Conservation (phyloP, 2,329 filamentous ascomycete species). For the Kalmusia sp. region DNA sequence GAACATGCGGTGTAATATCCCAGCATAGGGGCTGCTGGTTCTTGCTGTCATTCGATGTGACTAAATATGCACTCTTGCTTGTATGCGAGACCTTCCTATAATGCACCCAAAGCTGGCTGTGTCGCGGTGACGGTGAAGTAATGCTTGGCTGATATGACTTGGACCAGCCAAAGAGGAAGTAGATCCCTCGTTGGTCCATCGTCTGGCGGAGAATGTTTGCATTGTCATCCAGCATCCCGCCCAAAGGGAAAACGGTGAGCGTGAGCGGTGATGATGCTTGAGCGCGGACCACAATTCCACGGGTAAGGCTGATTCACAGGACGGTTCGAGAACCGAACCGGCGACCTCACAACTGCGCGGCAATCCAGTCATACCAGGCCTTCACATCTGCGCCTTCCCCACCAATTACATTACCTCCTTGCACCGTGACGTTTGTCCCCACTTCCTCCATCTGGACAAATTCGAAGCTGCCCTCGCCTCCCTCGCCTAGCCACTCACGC, state of each 20-base stretch:
- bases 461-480: slow-evolving; percentile 76
- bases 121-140: too few species aligned
- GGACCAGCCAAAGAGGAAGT: not conserved
- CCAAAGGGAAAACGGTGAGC: not conserved
- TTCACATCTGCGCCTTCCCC: slow-evolving; percentile 73
- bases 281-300: not conserved
- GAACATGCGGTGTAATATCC: slow-evolving; percentile 20
- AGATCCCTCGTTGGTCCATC: not conserved
- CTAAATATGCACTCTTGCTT: too few species aligned
- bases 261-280: slow-evolving; percentile 2
- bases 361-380: slow-evolving; percentile 93
- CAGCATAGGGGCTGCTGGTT: slow-evolving; percentile 14
- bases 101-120: too few species aligned
- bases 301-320: slow-evolving; percentile 8
- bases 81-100: not conserved
- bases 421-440: slow-evolving; percentile 77
- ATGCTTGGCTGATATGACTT: too few species aligned
- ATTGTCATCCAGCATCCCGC: not conserved
- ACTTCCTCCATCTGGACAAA: slow-evolving; percentile 86
- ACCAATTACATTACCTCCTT: slow-evolving; percentile 74
- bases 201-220: not conserved
- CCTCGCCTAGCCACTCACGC: slow-evolving; percentile 79
- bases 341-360: slow-evolving; percentile 67
- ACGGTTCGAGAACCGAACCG: not conserved
- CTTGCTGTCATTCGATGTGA: slow-evolving; percentile 9